Evolutionary conservation across 768 basidiomycete species (phyloP), one percentile per base, ranked within the genome.

Genomic region (Lactifluus volemus): DNA sequence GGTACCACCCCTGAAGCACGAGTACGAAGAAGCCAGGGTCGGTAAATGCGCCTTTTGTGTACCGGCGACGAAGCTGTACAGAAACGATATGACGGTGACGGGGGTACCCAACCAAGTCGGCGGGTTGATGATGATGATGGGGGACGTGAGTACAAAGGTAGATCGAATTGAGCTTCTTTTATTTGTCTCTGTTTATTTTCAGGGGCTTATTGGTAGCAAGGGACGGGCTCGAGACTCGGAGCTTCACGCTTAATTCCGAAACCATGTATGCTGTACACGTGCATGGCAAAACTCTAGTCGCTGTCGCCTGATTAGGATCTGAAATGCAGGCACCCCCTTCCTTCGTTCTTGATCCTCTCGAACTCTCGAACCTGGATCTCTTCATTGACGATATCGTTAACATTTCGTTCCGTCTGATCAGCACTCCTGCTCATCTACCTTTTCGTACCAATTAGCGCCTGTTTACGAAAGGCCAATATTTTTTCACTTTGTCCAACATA

Each of bases 231-330:
- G 25, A 19, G 47, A 19, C 48, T 53, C 61, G 61, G 61, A 58
- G 56, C 11, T 58, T 52, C 5, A 58, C 57, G 61, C 61, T 53
- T 63, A 63, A 58, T 63, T 58, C 61, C 61, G 61, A 58, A 36
- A 38, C 32, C 15, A 10, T 11, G 7, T 25, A 19, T 25, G 21
- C 19, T 14, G 45, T 25, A 49, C 57, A 53, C 61, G 56, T 53
- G 61, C 49, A 32, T 25, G 36, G 44, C 15, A 47, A 57, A 52
- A 47, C 50, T 45, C 44, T 52, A 52, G 55, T 56, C 44, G 60
- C 25, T 47, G 55, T 49, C 61, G 42, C 61, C 42, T 58, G 56
- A 62, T 62, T 61, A 19, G 44, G 61, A 62, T 62, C 61, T 53
- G 45, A 42, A 49, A 63, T 38, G 52, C 52, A 63, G 56, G 56